phyloP scores from a whole-genome alignment of 2,329 filamentous ascomycete genomes.

The Phyllosticta capitalensis region DNA sequence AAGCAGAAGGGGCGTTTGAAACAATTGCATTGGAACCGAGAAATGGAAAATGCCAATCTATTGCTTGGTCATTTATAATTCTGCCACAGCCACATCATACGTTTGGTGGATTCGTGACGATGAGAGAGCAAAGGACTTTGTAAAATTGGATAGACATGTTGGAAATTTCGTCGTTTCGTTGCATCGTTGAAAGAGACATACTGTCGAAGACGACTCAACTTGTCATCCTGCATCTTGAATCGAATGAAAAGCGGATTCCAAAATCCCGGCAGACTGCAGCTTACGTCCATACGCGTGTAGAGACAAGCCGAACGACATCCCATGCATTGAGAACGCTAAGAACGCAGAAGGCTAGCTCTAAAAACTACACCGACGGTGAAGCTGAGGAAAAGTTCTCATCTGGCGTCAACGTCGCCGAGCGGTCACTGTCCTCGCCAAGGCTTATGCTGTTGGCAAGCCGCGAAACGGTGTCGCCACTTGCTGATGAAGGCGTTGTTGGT shows the following conservation, averaged over 20 bases:
- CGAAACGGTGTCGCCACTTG: neutral
- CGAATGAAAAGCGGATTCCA: neutral
- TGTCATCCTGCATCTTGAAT: neutral
- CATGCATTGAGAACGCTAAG: neutral
- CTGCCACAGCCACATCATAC: neutral
- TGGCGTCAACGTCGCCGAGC: slow-evolving; percentile 9
- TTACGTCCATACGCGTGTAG: neutral
- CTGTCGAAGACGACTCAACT: neutral
- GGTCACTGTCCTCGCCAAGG: slow-evolving; percentile 9
- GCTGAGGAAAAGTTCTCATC: slow-evolving; percentile 4
- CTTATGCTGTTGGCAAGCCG: slow-evolving; percentile 5
- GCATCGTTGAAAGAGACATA: neutral
- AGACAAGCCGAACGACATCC: neutral
- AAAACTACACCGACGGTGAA: neutral
- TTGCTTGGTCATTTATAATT: neutral
- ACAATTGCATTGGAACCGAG: neutral
- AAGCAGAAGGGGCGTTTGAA: too few species aligned
- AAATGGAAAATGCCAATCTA: neutral
- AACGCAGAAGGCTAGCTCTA: neutral
- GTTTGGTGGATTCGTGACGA: neutral
- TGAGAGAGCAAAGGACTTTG: neutral
- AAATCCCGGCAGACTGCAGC: neutral
- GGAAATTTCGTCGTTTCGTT: neutral
- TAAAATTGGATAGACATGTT: neutral
- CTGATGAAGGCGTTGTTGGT: slow-evolving; percentile 4